Evolutionary conservation across 1,139 yeast species (phyloP), one percentile per base, ranked within the genome.

Genomic region (Schizosaccharomyces versatilis): DNA sequence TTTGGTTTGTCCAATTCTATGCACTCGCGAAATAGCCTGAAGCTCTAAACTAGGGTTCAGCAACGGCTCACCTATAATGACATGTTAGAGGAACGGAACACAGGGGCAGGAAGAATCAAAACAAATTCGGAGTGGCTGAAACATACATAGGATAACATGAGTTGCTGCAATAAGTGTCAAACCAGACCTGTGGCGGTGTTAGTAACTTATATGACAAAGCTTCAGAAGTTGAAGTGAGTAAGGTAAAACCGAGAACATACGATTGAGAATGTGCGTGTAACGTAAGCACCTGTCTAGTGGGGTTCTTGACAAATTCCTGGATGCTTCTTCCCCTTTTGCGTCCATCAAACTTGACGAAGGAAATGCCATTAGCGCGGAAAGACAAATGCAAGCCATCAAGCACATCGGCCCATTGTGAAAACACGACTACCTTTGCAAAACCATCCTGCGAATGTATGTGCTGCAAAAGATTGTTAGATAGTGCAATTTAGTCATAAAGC

Each of bases 21-120:
- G 95, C 51, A 90, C 80, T 60, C 98, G 75, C 51, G 94, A 84
- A 56, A 88, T 81, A 0, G 97, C 96, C 64, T 90, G 98, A 24
- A 83, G 66, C 62, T 90, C 97, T 54, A 86, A 71, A 1, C 94
- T 81, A 0, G 86, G 78, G 63, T 85, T 86, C n/a, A 88, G 81
- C 59, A 90, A 72, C 0, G 97, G 97, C 65, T 90, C 98, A 15
- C 49, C 49, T 44, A 32, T n/a, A 10, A 7, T 24, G 32, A 24
- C 32, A 8, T 12, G 53, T 47, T 54, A 53, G 42, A 24, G 32
- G 5, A 24, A 24, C 32, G 32, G 32, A 24, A 24, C 5, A 5
- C 32, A 24, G 32, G 32, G 32, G 32, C 32, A 24, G 5, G 5
- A 5, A 24, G 5, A 24, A 5, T 24, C 32, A 24, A 24, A 24